phyloP scores from a whole-genome alignment of 176 grass and related monocot genomes.

The Calamus simplicifolius region DNA sequence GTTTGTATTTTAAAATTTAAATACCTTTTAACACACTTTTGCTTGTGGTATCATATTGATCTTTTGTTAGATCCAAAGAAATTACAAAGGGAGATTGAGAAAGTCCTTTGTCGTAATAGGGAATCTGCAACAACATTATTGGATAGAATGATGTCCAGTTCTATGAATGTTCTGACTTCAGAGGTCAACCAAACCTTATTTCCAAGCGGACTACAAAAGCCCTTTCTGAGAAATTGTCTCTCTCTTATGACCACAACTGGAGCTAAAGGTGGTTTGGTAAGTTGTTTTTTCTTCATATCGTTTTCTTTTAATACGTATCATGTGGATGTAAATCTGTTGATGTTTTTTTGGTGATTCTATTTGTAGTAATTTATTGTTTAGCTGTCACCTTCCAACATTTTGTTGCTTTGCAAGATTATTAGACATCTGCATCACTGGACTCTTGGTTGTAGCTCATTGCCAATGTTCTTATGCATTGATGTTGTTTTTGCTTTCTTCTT shows the following conservation, averaged over 20 bases:
- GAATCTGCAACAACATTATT: slow-evolving; percentile 45
- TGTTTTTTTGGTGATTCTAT: no score
- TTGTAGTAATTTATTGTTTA: no score
- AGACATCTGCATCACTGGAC: no score
- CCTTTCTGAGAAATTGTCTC: slow-evolving; percentile 74
- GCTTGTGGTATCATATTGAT: not conserved
- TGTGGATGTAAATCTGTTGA: no score
- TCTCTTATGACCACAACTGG: slow-evolving; percentile 93
- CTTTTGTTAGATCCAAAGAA: slow-evolving; percentile 33
- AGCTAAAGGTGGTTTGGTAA: slow-evolving; percentile 75
- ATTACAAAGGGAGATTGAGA: slow-evolving; percentile 71
- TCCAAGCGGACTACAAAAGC: slow-evolving; percentile 64
- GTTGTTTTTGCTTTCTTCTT: no score
- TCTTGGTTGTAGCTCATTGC: no score
- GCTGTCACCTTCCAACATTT: no score
- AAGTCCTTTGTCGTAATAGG: slow-evolving; percentile 50
- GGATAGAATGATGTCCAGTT: slow-evolving; percentile 59
- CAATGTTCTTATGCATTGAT: no score
- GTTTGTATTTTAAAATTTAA: no score
- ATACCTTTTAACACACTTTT: no score
- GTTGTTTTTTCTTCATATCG: slow-evolving; percentile 12
- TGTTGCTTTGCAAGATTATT: no score
- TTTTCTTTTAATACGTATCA: not conserved
- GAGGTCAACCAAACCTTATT: slow-evolving; percentile 46
- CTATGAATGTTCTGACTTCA: slow-evolving; percentile 39